Conservation (phyloP, 306 rosid species). For the Alnus rubra region DNA sequence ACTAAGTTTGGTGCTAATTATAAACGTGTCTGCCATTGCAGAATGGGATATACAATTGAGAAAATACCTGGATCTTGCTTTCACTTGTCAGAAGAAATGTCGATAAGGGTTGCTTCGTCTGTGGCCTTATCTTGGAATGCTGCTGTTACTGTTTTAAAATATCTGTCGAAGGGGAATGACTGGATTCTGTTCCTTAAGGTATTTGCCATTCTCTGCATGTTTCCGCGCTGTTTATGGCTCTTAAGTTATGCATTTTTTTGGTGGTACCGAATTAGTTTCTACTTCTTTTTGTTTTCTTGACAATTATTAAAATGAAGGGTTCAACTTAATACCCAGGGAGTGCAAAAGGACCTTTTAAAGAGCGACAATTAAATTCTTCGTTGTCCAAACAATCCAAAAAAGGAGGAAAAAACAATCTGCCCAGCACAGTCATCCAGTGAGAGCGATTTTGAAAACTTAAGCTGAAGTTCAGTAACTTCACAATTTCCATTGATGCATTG, state of each 20-base stretch:
- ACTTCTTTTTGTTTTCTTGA: not conserved
- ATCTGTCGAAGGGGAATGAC: conserved; percentile 69
- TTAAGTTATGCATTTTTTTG: not conserved
- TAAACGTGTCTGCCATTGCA: conserved; percentile 37
- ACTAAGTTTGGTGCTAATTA: conserved; percentile 31
- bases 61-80: conserved; percentile 73
- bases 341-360: too few species aligned
- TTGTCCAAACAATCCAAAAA: too few species aligned
- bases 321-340: not conserved
- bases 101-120: conserved; percentile 49
- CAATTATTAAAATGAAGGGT: not conserved
- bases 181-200: conserved; percentile 72
- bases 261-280: not conserved
- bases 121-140: conserved; percentile 74
- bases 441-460: too few species aligned
- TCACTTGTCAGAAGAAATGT: conserved; percentile 69
- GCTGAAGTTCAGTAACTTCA: too few species aligned
- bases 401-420: too few species aligned
- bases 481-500: too few species aligned
- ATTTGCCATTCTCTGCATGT: conserved; percentile 15
- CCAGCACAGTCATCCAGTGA: too few species aligned
- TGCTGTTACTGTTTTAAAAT: conserved; percentile 56
- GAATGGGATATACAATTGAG: conserved; percentile 77
- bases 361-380: too few species aligned
- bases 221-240: conserved; percentile 6